Percentiles rank a stretch among this genome's conserved stretches.
Conservation (phyloP, 257 asterid species). For the Fraxinus excelsior region DNA sequence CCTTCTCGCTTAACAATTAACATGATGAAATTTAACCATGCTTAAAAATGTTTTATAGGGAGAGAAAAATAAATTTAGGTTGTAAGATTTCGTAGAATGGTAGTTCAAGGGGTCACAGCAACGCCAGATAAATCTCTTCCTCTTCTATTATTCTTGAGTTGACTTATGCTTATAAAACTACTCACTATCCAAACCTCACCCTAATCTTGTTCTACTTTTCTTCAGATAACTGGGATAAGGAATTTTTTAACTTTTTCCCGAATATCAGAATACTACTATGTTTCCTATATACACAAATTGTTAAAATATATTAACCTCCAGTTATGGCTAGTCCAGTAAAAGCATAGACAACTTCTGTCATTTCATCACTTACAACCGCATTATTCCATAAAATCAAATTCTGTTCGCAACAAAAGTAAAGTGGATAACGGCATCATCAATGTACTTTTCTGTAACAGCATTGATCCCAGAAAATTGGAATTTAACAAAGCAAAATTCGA, state of each 20-base stretch:
- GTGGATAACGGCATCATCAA: background rate
- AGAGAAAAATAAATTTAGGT: background rate
- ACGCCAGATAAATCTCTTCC: background rate
- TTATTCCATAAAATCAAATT: constrained; percentile 1
- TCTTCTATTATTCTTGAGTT: background rate
- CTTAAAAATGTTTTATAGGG: background rate
- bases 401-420: background rate
- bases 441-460: constrained; percentile 10
- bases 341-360: background rate
- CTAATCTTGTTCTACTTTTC: background rate
- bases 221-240: background rate
- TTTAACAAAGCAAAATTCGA: constrained; percentile 14
- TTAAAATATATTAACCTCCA: background rate
- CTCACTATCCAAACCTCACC: background rate
- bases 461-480: constrained; percentile 23
- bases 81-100: background rate
- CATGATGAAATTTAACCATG: background rate
- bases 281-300: background rate
- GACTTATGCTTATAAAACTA: background rate
- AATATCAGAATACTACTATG: background rate
- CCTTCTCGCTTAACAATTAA: background rate
- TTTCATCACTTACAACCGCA: constrained; percentile 14
- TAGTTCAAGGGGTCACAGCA: background rate
- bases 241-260: background rate
- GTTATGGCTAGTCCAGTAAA: background rate